A percentile compares a stretch with the other conserved stretches of the same genome.
These are phyloP conservation scores for Eimeria acervulina DNA, from an alignment of 169 alveolate genomes.

Conservation along the genomic window DNA sequence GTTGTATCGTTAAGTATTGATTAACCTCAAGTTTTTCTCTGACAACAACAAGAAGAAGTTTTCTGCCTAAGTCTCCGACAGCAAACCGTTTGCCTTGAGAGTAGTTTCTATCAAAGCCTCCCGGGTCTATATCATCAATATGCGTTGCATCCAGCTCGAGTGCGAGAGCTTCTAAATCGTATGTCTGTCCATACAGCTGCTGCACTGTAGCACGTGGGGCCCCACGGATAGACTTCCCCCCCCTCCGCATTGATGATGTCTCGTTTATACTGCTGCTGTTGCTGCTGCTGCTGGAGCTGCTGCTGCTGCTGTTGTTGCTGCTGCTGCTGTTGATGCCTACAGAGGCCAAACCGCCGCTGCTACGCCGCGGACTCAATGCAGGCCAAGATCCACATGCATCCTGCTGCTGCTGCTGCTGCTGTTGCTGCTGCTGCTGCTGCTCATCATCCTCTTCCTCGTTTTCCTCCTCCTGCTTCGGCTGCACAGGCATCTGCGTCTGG, in stretches of 20 bases:
- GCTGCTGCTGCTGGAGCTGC: slow-evolving; percentile 47
- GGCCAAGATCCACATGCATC: background rate
- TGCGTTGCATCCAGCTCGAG: slow-evolving; percentile 39
- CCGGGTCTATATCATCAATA: slow-evolving; percentile 73
- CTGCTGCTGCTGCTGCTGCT: slow-evolving; percentile 20
- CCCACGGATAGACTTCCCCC: slow-evolving; percentile 60
- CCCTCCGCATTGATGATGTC: background rate
- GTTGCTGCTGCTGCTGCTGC: slow-evolving; percentile 7
- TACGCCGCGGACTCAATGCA: background rate
- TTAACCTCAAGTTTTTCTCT: slow-evolving; percentile 77
- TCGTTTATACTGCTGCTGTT: too few relatives aligned
- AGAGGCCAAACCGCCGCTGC: background rate
- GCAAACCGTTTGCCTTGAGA: slow-evolving; percentile 47
- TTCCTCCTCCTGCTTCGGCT: background rate
- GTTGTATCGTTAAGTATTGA: background rate
- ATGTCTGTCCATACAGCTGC: slow-evolving; percentile 78
- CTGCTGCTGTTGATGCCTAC: slow-evolving; percentile 46
- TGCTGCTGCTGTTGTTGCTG: slow-evolving; percentile 53
- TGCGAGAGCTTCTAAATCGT: slow-evolving; percentile 78
- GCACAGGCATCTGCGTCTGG: background rate
- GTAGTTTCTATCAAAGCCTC: slow-evolving; percentile 60
- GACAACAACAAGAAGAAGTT: slow-evolving; percentile 69
- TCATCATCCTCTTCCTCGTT: background rate
- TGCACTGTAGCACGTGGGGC: slow-evolving; percentile 80
- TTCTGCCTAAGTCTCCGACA: slow-evolving; percentile 73